Conservation (phyloP, 306 rosid genomes). For the Pyrus bretschneideri region DNA sequence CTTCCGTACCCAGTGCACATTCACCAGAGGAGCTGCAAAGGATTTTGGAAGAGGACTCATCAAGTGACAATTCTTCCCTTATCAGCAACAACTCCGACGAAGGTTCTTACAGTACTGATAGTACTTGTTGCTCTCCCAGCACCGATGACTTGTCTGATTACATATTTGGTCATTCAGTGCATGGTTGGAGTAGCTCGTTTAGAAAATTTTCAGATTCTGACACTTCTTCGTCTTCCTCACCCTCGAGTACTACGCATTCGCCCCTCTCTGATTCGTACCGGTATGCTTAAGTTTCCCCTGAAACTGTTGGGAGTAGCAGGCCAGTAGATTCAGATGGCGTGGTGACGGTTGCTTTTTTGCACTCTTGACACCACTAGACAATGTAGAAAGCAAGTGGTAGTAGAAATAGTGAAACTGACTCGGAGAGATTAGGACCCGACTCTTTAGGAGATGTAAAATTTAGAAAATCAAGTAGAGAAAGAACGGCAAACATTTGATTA, state of each 20-base stretch:
- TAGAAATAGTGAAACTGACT: constrained; percentile 38
- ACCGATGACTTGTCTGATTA: constrained; percentile 75
- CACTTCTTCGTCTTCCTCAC: constrained; percentile 49
- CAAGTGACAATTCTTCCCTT: constrained; percentile 85
- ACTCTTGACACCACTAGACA: constrained; percentile 44
- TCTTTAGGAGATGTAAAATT: constrained; percentile 35
- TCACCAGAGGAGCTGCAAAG: constrained; percentile 36
- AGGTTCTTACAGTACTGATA: constrained; percentile 83
- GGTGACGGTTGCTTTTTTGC: constrained; percentile 34
- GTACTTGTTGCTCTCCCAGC: constrained; percentile 56
- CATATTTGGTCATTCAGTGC: constrained; percentile 64
- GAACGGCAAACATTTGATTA: constrained; percentile 36
- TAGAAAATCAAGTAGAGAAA: constrained; percentile 42
- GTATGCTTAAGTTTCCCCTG: constrained; percentile 38
- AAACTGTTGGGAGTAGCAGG: constrained; percentile 16
- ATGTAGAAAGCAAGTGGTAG: constrained; percentile 40
- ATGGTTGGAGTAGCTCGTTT: constrained; percentile 35
- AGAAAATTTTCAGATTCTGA: constrained; percentile 45
- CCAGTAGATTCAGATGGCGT: constrained; percentile 22
- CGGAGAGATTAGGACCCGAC: constrained; percentile 50
- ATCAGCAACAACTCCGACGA: constrained; percentile 72
- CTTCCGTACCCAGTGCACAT: constrained; percentile 12
- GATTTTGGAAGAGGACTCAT: constrained; percentile 69
- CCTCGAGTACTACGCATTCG: constrained; percentile 40
- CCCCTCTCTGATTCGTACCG: constrained; percentile 50